Evolutionary conservation across 176 grass and related monocot species (phyloP), one percentile per base, ranked within the genome.

Genomic region (Cenchrus fungigraminus): DNA sequence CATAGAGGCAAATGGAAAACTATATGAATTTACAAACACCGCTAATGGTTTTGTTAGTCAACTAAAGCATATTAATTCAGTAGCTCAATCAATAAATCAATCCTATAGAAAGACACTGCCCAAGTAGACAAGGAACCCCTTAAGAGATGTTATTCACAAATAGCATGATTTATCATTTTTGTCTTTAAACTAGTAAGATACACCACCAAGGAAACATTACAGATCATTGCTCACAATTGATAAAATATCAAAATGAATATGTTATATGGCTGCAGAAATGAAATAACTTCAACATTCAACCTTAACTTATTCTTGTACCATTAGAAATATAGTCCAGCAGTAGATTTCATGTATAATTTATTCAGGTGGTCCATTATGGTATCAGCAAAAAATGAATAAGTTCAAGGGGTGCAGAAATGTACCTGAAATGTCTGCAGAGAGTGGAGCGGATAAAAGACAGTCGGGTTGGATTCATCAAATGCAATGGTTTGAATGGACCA

Each of bases 401-500:
- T 20, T 59, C 59, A 72, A 77, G 46, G 63, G 29, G 45, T 20
- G 28, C 8, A n/a, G 47, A 51, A 86, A 28, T 73, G 65, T 80
- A 98, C 97, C 89, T 89, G 81, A 98, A 98, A 89, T 95, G 91
- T 61, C 88, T 91, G 71, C 97, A 98, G 3, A 98, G 93, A 63
- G 88, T 61, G 42, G 93, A 94, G 49, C 93, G 93, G 29, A 98
- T 88, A 79, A 98, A 98, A 76, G 93, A 94, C 45, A 95, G 55
- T 16, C 97, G 80, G 53, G 69, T 94, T 17, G 97, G 97, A 89
- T 98, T 98, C 88, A 98, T 95, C 74, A 87, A 79, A 82, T 98
- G 97, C 84, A 98, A 91, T 46, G 97, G 93, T 80, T 95, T 95
- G 81, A 98, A 98, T 84, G 97, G 97, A 42, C 91, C 97, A 62